These are phyloP conservation scores for Phytophthora idaei DNA, from an alignment of 352 stramenopile genomes.

Conservation along the genomic window DNA sequence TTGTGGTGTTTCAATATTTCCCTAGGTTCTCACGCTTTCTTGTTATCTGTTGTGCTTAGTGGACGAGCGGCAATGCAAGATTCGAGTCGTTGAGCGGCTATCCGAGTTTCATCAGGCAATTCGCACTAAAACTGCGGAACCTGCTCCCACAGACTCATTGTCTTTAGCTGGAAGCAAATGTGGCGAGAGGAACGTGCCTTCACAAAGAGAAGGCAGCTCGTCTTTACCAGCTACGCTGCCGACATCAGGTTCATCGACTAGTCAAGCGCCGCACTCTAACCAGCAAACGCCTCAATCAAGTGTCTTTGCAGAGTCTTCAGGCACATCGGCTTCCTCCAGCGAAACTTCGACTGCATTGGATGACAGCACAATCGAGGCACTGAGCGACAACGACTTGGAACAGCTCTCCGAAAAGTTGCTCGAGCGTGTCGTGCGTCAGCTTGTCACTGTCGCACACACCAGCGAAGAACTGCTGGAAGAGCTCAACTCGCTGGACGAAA, in stretches of 20 bases:
- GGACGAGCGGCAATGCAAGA: constrained; percentile 89
- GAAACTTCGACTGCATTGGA: constrained; percentile 47
- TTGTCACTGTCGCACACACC: constrained; percentile 80
- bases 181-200: constrained; percentile 8
- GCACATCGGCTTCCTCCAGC: constrained; percentile 13
- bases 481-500: constrained; percentile 88
- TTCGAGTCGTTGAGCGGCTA: constrained; percentile 83
- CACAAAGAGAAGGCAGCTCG: constrained; percentile 5
- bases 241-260: constrained; percentile 12
- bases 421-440: constrained; percentile 82
- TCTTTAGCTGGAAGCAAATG: constrained; percentile 4
- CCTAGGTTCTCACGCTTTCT: constrained; percentile 4
- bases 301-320: constrained; percentile 2
- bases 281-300: constrained; percentile 10
- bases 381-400: constrained; percentile 84
- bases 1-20: background rate
- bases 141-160: constrained; percentile 12
- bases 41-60: constrained; percentile 46
- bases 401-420: constrained; percentile 80
- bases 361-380: constrained; percentile 72
- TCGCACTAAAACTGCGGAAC: constrained; percentile 47
- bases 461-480: constrained; percentile 85
- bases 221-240: constrained; percentile 1
- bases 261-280: constrained; percentile 9
- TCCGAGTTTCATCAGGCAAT: constrained; percentile 86